Conservation (phyloP, 73 alveolate species). For the Breviolum minutum region DNA sequence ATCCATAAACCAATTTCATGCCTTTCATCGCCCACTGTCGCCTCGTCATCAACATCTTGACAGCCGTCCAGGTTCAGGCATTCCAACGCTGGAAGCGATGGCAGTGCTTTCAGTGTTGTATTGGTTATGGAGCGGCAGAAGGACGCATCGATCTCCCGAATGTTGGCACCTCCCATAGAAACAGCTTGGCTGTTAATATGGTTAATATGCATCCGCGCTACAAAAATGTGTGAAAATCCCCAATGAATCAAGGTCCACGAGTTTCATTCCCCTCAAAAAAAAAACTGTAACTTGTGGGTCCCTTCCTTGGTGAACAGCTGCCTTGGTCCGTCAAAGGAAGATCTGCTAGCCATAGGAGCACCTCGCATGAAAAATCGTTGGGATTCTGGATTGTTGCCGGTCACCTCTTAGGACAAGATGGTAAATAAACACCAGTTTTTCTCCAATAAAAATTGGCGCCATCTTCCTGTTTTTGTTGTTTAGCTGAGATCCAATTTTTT, state of each 20-base stretch:
- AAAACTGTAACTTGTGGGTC: too few relatives aligned
- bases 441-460: too few relatives aligned
- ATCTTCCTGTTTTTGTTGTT: too few relatives aligned
- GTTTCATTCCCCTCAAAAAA: too few relatives aligned
- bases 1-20: background rate
- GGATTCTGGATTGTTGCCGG: too few relatives aligned
- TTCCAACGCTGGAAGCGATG: constrained; percentile 68
- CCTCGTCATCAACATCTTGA: constrained; percentile 91
- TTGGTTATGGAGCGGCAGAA: constrained; percentile 51
- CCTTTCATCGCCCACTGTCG: background rate
- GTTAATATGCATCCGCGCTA: background rate
- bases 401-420: background rate
- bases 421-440: too few relatives aligned
- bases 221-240: background rate
- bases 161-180: constrained; percentile 11
- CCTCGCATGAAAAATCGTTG: background rate
- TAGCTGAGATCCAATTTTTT: too few relatives aligned
- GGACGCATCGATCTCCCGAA: constrained; percentile 81
- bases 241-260: background rate
- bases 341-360: constrained; percentile 24
- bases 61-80: constrained; percentile 69
- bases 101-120: constrained; percentile 16
- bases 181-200: background rate
- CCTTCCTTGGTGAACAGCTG: background rate
- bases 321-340: constrained; percentile 76